Conservation (phyloP, 1,139 yeast species). For the Candida sp. region DNA sequence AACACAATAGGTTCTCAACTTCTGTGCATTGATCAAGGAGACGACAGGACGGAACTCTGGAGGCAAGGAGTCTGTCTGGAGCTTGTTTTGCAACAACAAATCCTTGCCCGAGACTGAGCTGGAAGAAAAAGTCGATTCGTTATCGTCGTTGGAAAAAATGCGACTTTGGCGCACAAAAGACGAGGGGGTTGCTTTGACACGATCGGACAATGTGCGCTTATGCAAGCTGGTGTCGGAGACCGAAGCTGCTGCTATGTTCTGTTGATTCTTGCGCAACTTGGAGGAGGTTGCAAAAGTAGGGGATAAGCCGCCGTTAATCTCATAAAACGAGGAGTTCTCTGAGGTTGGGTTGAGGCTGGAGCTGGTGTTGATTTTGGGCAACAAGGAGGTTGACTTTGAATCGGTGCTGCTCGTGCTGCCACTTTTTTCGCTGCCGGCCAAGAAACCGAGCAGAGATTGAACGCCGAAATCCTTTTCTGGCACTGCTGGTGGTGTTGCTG, state of each 20-base stretch:
- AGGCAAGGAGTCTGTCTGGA: conserved; percentile 32
- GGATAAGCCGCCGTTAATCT: conserved; percentile 2
- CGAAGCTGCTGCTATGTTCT: conserved; percentile 1
- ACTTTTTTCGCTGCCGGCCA: conserved; percentile 10
- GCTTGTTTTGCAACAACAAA: conserved; percentile 23
- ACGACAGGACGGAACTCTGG: conserved; percentile 46
- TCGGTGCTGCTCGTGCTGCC: conserved; percentile 9
- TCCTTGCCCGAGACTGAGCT: conserved; percentile 18
- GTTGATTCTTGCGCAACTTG: conserved; percentile 7
- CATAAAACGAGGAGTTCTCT: conserved; percentile 11
- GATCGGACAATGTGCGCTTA: conserved; percentile 29
- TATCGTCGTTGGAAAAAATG: conserved; percentile 27
- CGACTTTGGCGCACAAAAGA: conserved; percentile 43
- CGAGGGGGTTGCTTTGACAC: conserved; percentile 39
- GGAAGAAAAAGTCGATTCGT: conserved; percentile 19
- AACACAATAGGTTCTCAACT: conserved; percentile 39
- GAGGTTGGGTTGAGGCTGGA: conserved; percentile 3
- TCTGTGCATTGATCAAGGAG: conserved; percentile 46
- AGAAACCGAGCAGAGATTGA: conserved; percentile 4
- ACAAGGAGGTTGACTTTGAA: conserved; percentile 5
- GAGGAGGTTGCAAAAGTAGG: conserved; percentile 8
- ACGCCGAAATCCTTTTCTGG: background rate
- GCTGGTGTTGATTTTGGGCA: conserved; percentile 9
- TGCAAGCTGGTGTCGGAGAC: conserved; percentile 10
- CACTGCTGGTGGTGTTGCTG: background rate